These are phyloP conservation scores for Trapa bicornis DNA, from an alignment of 345 rosid species.

Conservation along the genomic window DNA sequence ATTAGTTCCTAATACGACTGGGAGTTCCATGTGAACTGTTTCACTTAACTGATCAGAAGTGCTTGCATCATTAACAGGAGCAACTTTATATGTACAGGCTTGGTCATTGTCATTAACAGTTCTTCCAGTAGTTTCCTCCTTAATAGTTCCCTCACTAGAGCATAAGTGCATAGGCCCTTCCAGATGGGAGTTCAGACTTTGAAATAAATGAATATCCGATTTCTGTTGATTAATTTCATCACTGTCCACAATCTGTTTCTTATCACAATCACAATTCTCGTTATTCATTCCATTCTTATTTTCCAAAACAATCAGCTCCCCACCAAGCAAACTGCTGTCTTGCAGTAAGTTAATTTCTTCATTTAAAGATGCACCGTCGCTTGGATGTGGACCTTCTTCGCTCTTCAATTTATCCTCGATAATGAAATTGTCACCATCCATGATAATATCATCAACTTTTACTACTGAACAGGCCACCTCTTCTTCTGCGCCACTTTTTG, in stretches of 20 bases:
- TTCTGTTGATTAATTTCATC: background rate
- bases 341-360: background rate
- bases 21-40: background rate
- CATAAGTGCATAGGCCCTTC: background rate
- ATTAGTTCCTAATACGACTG: background rate
- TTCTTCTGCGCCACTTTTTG: slow-evolving; percentile 22
- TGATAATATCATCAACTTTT: slow-evolving; percentile 20
- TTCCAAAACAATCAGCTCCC: background rate
- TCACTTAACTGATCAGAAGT: background rate
- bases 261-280: background rate
- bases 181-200: background rate
- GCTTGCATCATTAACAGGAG: background rate
- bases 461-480: slow-evolving; percentile 23
- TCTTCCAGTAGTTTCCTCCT: background rate
- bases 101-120: background rate
- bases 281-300: background rate
- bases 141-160: background rate
- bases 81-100: background rate
- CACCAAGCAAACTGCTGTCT: background rate
- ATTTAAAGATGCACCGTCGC: background rate
- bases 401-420: slow-evolving; percentile 1
- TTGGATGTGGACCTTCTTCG: background rate
- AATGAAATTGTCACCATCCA: background rate
- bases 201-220: background rate
- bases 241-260: background rate